Conservation (phyloP, 2,329 filamentous ascomycete genomes). For the Cercospora sesami region DNA sequence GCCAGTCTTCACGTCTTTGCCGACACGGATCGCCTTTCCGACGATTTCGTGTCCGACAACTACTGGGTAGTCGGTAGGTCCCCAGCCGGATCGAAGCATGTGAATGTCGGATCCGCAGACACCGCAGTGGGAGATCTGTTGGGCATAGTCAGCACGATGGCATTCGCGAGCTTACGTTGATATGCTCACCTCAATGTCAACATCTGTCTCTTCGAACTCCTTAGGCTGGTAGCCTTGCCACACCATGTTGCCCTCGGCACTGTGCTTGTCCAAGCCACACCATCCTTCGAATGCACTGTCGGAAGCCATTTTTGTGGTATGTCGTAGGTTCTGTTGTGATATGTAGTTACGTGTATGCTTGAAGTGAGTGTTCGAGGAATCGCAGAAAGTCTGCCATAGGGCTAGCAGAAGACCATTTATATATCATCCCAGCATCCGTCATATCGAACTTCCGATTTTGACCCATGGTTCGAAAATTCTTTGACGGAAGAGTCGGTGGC, state of each 20-base stretch:
- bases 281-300: conserved; percentile 59
- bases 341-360: background rate
- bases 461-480: conserved; percentile 17
- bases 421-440: background rate
- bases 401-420: background rate
- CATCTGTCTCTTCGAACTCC: conserved; percentile 43
- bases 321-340: background rate
- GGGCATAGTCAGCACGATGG: background rate
- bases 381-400: background rate
- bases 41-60: conserved; percentile 41
- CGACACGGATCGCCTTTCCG: conserved; percentile 39
- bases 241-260: conserved; percentile 56
- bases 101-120: conserved; percentile 40
- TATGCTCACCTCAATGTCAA: conserved; percentile 39
- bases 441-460: conserved; percentile 8
- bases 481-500: conserved; percentile 5
- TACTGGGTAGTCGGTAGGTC: conserved; percentile 27
- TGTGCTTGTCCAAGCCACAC: conserved; percentile 53
- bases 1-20: conserved; percentile 34
- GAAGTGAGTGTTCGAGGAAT: background rate
- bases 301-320: conserved; percentile 19
- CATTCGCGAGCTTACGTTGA: too few species aligned
- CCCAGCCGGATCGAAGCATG: conserved; percentile 44
- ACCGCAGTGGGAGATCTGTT: conserved; percentile 41
- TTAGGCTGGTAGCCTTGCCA: conserved; percentile 50